These are phyloP conservation scores for Kwoniella shivajii DNA, from an alignment of 1,284 basidiomycete genomes.

Conservation along the genomic window DNA sequence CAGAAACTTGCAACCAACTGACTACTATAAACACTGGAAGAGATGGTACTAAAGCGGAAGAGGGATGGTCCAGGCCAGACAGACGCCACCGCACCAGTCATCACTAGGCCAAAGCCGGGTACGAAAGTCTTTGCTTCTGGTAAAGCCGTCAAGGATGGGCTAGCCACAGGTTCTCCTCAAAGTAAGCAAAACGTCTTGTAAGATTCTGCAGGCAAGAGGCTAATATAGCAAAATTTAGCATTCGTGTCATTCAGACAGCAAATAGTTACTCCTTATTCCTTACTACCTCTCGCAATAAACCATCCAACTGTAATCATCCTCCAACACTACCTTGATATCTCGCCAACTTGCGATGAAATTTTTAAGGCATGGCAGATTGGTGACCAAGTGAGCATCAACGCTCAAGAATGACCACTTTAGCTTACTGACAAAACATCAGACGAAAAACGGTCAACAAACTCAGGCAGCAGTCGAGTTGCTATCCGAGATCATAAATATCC, in stretches of 20 bases:
- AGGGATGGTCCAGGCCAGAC: constrained; percentile 13
- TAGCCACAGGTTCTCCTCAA: constrained; percentile 43
- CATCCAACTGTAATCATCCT: constrained; percentile 51
- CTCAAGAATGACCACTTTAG: neutral
- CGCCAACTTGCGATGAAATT: constrained; percentile 51
- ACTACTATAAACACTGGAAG: too few species aligned
- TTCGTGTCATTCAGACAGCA: constrained; percentile 53
- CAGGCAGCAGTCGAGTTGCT: constrained; percentile 45
- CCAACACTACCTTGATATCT: constrained; percentile 53
- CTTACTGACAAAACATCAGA: constrained; percentile 17
- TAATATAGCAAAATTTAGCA: too few species aligned
- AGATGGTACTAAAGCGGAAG: constrained; percentile 42
- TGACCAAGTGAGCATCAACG: constrained; percentile 36
- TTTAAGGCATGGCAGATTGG: constrained; percentile 52
- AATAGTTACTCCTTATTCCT: constrained; percentile 47
- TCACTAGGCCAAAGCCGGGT: constrained; percentile 34
- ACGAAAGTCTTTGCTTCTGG: constrained; percentile 46
- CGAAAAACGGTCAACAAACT: constrained; percentile 42
- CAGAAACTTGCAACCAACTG: too few species aligned
- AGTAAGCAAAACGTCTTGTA: constrained; percentile 30
- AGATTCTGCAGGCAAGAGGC: neutral
- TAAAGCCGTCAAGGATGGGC: constrained; percentile 44
- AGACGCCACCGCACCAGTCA: constrained; percentile 23
- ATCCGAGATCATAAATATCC: constrained; percentile 45
- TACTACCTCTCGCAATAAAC: constrained; percentile 46